Evolutionary conservation across 805 yeast species (phyloP), one percentile per base, ranked within the genome.

Genomic region (Candida dendrica): DNA sequence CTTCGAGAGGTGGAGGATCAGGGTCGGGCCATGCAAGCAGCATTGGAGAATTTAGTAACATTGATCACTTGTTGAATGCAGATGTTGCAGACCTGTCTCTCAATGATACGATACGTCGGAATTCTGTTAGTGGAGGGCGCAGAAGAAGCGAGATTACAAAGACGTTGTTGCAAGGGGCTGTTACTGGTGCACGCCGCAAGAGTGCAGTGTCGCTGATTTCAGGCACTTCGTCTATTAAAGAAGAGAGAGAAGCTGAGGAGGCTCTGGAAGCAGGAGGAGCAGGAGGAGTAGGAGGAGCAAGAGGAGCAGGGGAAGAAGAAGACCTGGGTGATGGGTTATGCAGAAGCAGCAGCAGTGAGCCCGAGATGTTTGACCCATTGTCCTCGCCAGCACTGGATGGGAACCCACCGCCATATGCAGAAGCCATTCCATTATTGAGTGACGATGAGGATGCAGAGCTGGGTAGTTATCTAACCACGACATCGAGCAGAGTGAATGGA

Each of bases 371-470:
- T 22, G 24, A 22, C 8, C 24, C 24, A 22, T 22, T 22, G 24
- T 27, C n/a, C 4, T 11, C 10, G n/a, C 13, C n/a, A 8, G 30
- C n/a, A 27, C 30, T 27, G 13, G n/a, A 27, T 27, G 30, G n/a
- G 30, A 27, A 27, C n/a, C 30, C 69, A 24, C 71, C 71, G 3
- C 51, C 57, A 15, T 66, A 66, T 47, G 55, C 55, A 15, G 64
- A 59, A 17, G 44, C 51, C 1, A 44, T 51, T 6, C 51, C 58
- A 3, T 40, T 56, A 24, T 41, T 51, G 51, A 53, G 56, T 37
- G 59, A 53, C 36, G 52, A 45, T 14, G 47, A 53, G 37, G 42
- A 45, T 32, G n/a, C n/a, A n/a, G n/a, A n/a, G n/a, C n/a, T n/a
- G n/a, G 43, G 37, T 27, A 27, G 30, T 27, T 11, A 27, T 27